Base-by-base conservation (phyloP, 805 yeast genomes). In the Saccharomyces kudriavzevii region DNA sequence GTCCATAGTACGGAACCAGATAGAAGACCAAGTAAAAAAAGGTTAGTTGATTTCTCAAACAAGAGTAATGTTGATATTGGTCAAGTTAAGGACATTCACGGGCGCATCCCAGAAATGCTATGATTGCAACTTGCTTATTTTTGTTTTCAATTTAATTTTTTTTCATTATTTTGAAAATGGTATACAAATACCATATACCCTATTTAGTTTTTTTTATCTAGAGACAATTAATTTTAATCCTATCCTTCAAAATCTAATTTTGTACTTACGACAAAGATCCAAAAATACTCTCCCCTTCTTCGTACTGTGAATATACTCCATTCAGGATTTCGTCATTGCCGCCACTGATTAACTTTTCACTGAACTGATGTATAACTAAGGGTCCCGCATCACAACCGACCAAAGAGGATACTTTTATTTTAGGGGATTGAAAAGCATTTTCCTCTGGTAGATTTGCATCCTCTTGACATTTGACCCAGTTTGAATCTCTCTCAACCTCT, bases 331-430 rank as follows among this genome's bases (percentile, higher is more conserved):
- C 17, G 43, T 50, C 45, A 22, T 27, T 43, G 8, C 40, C 45
- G 14, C 45, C 51, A 24, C 28, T 22, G n/a, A 40, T 27, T 31
- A 59, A 40, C 20, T 48, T 48, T 50, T 71, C 74, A 17, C 70
- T 64, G 48, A 71, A 74, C 25, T 74, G 65, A 51, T 72, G 74
- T 47, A 79, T 69, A 2, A 75, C 64, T 17, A 77, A 49, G 0
- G 77, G 74, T 0, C 75, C 77, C 17, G 70, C 58, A 53, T 73
- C 75, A 29, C 76, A 73, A 28, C 71, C 74, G 20, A 73, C 69
- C 14, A 76, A 55, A 0, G 79, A 74, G 3, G 66, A 56, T 51
- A 70, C 62, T 50, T 65, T 65, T 10, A 66, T 60, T 20, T 60
- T 58, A 0, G 67, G 67, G 13, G 47, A 49, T 45, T 55, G 53